phyloP scores from a whole-genome alignment of 1,284 basidiomycete genomes.

The Cryptococcus jaspeensis region DNA sequence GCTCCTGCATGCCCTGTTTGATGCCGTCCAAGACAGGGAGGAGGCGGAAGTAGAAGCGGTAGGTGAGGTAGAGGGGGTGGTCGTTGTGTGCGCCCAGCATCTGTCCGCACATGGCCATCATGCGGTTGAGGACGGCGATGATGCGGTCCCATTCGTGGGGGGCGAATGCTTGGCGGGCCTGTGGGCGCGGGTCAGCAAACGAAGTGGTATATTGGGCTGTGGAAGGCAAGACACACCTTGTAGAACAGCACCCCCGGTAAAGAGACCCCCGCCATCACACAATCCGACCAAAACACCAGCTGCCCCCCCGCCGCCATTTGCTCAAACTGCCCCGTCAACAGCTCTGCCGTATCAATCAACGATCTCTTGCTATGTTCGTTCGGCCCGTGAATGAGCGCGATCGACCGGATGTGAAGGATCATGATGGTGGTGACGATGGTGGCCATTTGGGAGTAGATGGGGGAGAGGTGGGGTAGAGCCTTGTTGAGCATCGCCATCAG shows the following conservation, averaged over 20 bases:
- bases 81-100: slow-evolving; percentile 1
- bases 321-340: neutral
- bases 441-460: slow-evolving; percentile 1
- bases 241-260: slow-evolving; percentile 2
- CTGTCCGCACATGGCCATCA: slow-evolving; percentile 1
- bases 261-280: neutral
- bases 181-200: neutral
- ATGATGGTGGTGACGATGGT: slow-evolving; percentile 5
- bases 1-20: neutral
- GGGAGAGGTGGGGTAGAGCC: neutral
- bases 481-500: neutral
- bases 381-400: neutral
- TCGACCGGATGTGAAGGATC: neutral
- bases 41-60: slow-evolving; percentile 3
- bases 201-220: neutral
- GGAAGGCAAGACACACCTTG: neutral
- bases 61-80: slow-evolving; percentile 1
- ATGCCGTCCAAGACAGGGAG: slow-evolving; percentile 4
- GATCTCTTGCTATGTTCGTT: neutral
- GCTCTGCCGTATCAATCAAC: neutral
- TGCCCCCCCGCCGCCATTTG: neutral
- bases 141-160: neutral
- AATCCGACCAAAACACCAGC: slow-evolving; percentile 4
- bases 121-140: neutral
- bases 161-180: neutral